Evolutionary conservation across 169 alveolate species (phyloP), one percentile per base, ranked within the genome.

Genomic region (Cryptosporidium xiaoi): DNA sequence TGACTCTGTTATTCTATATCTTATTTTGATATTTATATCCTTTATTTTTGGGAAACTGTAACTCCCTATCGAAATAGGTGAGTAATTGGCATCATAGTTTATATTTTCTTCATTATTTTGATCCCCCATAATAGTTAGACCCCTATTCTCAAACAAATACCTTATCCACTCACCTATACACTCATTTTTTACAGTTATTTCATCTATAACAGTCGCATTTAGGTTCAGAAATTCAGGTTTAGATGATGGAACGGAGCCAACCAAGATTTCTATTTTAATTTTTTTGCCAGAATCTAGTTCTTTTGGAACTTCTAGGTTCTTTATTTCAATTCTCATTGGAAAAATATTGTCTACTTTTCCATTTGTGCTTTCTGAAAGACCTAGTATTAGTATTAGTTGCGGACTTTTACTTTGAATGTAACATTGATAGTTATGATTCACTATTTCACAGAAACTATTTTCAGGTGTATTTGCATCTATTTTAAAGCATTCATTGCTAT

Each of bases 141-240:
- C 44, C 12, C 29, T 46, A 10, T 34, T 15, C 10, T 44, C 34
- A 16, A 27, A 20, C n/a, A 77, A 44, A 48, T n/a, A 77, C 51
- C 64, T 34, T 31, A 77, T 24, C 87, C 87, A 77, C 46, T 77
- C 66, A 4, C 77, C 87, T 24, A 77, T 60, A 48, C 87, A 77
- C 13, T 50, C 53, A 29, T 77, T 60, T 40, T 36, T 62, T 58
- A 12, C 29, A 8, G 71, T 60, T 16, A 77, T 62, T 24, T 13
- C 50, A 24, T 62, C 71, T 46, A 77, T 60, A 10, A 33, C 64
- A 44, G 77, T 33, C 46, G 8, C 46, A 60, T 77, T 77, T 40
- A 77, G 27, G 12, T 5, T 58, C 13, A 77, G 4, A 77, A 77
- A 77, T 4, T 24, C 60, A 10, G 87, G 87, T 40, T 60, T 56